Percentiles rank a stretch among this genome's conserved stretches.
Conservation (phyloP, 2,329 filamentous ascomycete genomes). For the Exophiala xenobiotica region DNA sequence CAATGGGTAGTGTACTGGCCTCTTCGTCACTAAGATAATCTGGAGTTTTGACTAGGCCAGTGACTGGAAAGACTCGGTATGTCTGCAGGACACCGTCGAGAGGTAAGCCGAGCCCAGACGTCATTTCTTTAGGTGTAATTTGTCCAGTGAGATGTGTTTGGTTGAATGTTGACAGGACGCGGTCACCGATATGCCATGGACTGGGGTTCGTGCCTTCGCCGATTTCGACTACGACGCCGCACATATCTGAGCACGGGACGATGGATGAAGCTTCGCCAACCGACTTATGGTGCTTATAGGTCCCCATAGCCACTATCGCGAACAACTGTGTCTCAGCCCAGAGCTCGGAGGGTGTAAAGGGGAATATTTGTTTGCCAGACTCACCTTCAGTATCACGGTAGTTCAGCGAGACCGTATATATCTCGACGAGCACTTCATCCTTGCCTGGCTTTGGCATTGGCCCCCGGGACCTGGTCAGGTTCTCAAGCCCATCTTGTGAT, state of each 20-base stretch:
- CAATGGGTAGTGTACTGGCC: conserved; percentile 45
- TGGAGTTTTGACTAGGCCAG: conserved; percentile 44
- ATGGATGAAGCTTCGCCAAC: conserved; percentile 14
- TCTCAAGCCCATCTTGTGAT: conserved; percentile 56
- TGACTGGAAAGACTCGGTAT: conserved; percentile 46
- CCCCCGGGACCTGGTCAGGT: conserved; percentile 47
- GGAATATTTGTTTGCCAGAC: too few species aligned
- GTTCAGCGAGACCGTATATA: conserved; percentile 50
- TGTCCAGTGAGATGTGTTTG: conserved; percentile 43
- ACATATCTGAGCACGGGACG: conserved; percentile 44
- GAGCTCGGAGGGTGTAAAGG: too few species aligned
- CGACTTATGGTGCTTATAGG: conserved; percentile 20
- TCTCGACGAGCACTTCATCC: conserved; percentile 63
- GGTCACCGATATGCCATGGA: conserved; percentile 37
- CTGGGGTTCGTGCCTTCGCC: conserved; percentile 39
- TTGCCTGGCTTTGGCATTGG: conserved; percentile 50
- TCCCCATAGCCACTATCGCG: conserved; percentile 18
- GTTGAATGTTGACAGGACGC: conserved; percentile 42
- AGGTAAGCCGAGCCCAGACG: conserved; percentile 41
- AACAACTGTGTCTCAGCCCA: background rate
- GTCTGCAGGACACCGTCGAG: conserved; percentile 44
- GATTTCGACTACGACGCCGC: conserved; percentile 42
- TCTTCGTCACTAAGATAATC: conserved; percentile 42
- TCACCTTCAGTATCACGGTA: conserved; percentile 48
- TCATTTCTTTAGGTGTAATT: conserved; percentile 32